Conservation (phyloP, 495 filamentous ascomycete species). For the Tuber melanosporum region DNA sequence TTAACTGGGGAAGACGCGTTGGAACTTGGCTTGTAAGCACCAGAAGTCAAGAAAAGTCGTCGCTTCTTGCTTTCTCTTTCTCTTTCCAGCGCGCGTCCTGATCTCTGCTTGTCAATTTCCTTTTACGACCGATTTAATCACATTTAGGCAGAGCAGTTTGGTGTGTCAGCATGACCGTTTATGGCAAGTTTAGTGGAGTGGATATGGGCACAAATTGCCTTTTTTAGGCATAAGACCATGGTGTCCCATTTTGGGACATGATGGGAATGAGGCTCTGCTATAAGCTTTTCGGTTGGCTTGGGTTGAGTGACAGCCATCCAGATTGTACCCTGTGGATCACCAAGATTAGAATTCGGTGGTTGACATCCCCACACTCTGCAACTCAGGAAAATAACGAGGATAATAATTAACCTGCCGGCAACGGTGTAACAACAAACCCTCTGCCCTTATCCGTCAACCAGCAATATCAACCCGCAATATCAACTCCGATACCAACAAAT, state of each 20-base stretch:
- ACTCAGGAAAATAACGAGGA: background rate
- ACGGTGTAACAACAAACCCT: background rate
- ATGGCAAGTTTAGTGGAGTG: background rate
- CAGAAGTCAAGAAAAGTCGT: background rate
- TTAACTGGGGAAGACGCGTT: constrained; percentile 3
- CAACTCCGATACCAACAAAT: background rate
- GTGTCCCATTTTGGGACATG: background rate
- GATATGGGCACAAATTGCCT: background rate
- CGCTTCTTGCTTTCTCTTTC: background rate
- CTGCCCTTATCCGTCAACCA: background rate
- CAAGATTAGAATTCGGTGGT: background rate
- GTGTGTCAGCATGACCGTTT: background rate
- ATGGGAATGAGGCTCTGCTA: background rate
- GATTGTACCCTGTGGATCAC: background rate
- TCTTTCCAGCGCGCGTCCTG: background rate
- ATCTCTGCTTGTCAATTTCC: background rate
- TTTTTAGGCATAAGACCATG: background rate
- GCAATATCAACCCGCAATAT: background rate
- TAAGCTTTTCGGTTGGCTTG: background rate
- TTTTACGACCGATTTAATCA: background rate
- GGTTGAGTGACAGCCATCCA: background rate
- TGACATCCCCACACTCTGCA: background rate
- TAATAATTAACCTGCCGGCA: background rate
- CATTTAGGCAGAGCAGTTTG: constrained; percentile 2
- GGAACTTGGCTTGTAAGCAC: background rate